Evolutionary conservation across 1,284 basidiomycete genomes (phyloP), one percentile per base, ranked within the genome.

Genomic region (Leccinum angustisporum): DNA sequence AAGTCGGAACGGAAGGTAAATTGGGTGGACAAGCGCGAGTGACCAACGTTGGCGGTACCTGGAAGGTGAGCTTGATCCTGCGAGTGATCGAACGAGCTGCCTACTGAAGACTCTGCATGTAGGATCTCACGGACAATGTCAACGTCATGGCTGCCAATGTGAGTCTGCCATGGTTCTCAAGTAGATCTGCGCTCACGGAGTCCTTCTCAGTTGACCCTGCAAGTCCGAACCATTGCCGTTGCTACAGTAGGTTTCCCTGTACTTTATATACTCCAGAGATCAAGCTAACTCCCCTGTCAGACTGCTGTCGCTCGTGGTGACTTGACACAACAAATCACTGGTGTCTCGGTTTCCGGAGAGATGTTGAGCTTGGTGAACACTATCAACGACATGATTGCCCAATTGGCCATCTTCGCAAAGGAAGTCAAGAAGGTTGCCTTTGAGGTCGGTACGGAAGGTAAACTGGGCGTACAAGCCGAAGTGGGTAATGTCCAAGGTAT

Each of bases 401-500:
- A 95, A 67, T 83, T 98, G 66, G 91, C 92, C 34, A 94, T 97
- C 70, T 99, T 95, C 76, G 94, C 95, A 36, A 89, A 90, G 21
- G 94, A 97, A 75, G 96, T 97, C 64, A 97, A 95, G 76, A 94
- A 97, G 72, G 96, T 98, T 56, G 95, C 95, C 4, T 81, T 94
- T 36, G 95, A 98, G 75, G 95, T 98, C 70, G 95, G 95, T 63
- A 97, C 95, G 5, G 94, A 98, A 73, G 96, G 96, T 48, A 98
- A 98, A 78, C 81, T 99, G 13, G 97, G 97, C 71, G 97, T 97
- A 0, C 97, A 98, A 72, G 97, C 97, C 18, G 94, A 98, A 74
- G 95, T 98, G 52, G 95, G 95, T 66, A 94, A 96, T 66, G 93
- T 98, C 38, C 94, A 98, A 73, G 97, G 97, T 58, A 97, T 95